Evolutionary conservation across 139 green algal species (phyloP), one percentile per base, ranked within the genome.

Genomic region (Zygnema cylindricum): DNA sequence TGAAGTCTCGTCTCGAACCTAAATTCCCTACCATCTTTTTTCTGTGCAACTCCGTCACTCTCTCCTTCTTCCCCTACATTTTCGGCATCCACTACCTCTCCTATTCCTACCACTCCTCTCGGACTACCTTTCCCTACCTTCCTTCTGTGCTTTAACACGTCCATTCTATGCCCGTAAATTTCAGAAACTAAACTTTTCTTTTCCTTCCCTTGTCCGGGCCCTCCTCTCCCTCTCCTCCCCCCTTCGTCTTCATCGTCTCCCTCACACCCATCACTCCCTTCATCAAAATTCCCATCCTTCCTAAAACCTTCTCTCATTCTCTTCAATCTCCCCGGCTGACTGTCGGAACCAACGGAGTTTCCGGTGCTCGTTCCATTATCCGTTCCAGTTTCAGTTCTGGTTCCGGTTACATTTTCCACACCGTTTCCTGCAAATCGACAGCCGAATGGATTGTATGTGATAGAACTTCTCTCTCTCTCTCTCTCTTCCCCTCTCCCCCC

Each of bases 241-340:
- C 11, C 71, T 79, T 16, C 11, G 3, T 79, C 7, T 25, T 42
- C 38, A 11, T 42, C 71, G 16, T 42, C 71, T 42, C 7, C 11
- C 71, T 42, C 38, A 41, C 71, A 41, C 43, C 71, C 71, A 16
- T 79, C 71, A 41, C 71, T 79, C 71, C 71, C 3, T 79, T 42
- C 71, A 7, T 79, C 71, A 41, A 16, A 41, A 11, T 16, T 16
- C 11, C 38, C 71, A 25, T 3, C 11, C 3, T 11, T 79, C 71
- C 71, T 42, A 38, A 41, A 41, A 11, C 7, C 3, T 3, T 79
- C 71, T 42, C 71, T 79, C 71, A 41, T 42, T 11, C 71, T 3
- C 71, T 79, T 42, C 71, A 41, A 54, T 16, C 71, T 11, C 71
- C 71, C 71, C 7, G 7, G 36, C 11, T 79, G 36, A 41, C 38